phyloP scores from a whole-genome alignment of 1,284 basidiomycete genomes.

The Cystobasidium sp. region DNA sequence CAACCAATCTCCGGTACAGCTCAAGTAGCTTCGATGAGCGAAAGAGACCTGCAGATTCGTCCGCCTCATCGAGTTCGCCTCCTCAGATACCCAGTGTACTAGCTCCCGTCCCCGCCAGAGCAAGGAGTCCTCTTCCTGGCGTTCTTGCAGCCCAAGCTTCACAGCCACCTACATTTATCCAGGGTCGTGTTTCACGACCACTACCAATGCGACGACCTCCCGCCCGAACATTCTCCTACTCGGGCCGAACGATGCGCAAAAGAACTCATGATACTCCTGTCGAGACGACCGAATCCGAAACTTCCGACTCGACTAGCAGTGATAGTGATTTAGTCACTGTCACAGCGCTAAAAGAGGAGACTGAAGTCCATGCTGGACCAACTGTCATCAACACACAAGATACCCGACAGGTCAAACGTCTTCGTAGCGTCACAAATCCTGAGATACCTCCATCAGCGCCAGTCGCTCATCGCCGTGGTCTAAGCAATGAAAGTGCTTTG shows the following conservation, averaged over 20 bases:
- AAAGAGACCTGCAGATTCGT: background rate
- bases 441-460: background rate
- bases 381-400: background rate
- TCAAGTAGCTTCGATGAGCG: background rate
- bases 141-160: background rate
- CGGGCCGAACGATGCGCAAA: background rate
- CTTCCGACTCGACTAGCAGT: background rate
- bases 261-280: background rate
- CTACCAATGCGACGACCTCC: slow-evolving; percentile 4
- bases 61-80: background rate
- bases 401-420: no score
- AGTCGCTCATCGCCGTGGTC: background rate
- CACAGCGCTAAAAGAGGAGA: background rate
- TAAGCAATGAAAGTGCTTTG: background rate
- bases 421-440: background rate
- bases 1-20: slow-evolving; percentile 3
- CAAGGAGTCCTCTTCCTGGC: background rate
- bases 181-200: background rate
- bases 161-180: background rate
- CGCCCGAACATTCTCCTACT: slow-evolving; percentile 1
- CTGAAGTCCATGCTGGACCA: background rate
- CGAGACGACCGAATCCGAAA: background rate
- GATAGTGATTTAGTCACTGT: background rate
- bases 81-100: slow-evolving; percentile 9
- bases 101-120: background rate